phyloP scores from a whole-genome alignment of 257 asterid genomes.

The Verbena officinalis region DNA sequence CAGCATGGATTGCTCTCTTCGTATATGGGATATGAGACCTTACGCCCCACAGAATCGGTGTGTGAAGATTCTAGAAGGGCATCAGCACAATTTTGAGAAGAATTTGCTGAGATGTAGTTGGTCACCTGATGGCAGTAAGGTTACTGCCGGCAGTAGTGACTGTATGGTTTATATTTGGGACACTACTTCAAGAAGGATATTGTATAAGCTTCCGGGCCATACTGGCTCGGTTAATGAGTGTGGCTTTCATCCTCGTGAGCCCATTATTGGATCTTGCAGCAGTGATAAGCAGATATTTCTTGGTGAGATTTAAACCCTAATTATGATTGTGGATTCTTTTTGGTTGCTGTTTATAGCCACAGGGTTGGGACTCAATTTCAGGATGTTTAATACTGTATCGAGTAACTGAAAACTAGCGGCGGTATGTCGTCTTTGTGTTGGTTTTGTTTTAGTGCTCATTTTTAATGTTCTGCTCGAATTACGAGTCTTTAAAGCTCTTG shows the following conservation, averaged over 20 bases:
- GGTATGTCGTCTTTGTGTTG: too few species aligned
- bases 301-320: slow-evolving; percentile 86
- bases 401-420: slow-evolving; percentile 23
- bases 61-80: slow-evolving; percentile 93
- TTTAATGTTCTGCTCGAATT: not conserved
- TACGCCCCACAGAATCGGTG: slow-evolving; percentile 97
- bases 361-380: slow-evolving; percentile 7
- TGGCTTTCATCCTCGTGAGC: slow-evolving; percentile 85
- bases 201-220: slow-evolving; percentile 97
- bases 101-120: slow-evolving; percentile 90
- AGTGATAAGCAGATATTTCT: slow-evolving; percentile 95
- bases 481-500: not conserved
- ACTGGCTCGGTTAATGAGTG: slow-evolving; percentile 89
- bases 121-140: slow-evolving; percentile 99
- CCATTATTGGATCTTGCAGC: slow-evolving; percentile 91
- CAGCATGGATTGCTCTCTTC: slow-evolving; percentile 89
- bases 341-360: slow-evolving; percentile 23
- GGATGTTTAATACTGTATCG: slow-evolving; percentile 20
- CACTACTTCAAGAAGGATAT: slow-evolving; percentile 80
- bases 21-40: slow-evolving; percentile 99
- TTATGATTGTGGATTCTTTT: slow-evolving; percentile 18
- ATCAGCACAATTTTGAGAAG: slow-evolving; percentile 97
- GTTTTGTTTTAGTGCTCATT: not conserved
- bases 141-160: slow-evolving; percentile 95
- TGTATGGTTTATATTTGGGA: slow-evolving; percentile 96